Base-by-base conservation (phyloP, 768 basidiomycete genomes). In the Lyophyllum decastes region DNA sequence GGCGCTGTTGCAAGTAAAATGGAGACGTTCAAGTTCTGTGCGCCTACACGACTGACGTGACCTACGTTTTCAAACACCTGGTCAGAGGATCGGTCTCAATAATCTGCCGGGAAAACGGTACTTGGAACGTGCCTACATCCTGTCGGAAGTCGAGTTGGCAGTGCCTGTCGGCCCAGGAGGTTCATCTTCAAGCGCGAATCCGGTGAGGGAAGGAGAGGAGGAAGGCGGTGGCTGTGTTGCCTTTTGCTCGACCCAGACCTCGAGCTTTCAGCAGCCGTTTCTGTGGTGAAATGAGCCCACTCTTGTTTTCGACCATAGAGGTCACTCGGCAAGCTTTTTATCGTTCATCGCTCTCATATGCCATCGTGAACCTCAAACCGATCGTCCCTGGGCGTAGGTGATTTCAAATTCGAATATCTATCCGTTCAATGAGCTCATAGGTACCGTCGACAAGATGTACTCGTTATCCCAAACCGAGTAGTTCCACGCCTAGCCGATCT, bases 301-400 rank as follows among this genome's bases (percentile, higher is more conserved):
- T 91, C 26, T 69, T 92, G 51, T 93, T 93, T 74, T 90, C 90
- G 8, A 86, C 88, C 1, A 85, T 92, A 52, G 90, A 93, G 61
- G 90, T 93, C 10, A 85, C 89, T 5, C 79, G 80, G 40, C 91
- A 93, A 68, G 84, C 78, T 0, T 93, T 95, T 72, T 88, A 89
- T 66, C 81, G 84, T 24, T 81, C 85, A 4, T 63, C 83, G 2
- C 78, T 90, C 12, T 85, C 90, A 0, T 90, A 83, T 71, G 96
- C 92, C 1, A 89, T 97, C 60, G 95, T 98, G 46, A 98, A 98
- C 70, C 84, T 97, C 59, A 97, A 94, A 65, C 96, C 95, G 0
- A 87, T 97, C 62, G 86, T 95, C 9, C 94, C 94, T 40, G 95
- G 95, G 48, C 95, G 96, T 98, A 72, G 75, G 92, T 82, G 38